These are phyloP conservation scores for Pyrus pyrifolia DNA, from an alignment of 306 rosid genomes.

Conservation along the genomic window DNA sequence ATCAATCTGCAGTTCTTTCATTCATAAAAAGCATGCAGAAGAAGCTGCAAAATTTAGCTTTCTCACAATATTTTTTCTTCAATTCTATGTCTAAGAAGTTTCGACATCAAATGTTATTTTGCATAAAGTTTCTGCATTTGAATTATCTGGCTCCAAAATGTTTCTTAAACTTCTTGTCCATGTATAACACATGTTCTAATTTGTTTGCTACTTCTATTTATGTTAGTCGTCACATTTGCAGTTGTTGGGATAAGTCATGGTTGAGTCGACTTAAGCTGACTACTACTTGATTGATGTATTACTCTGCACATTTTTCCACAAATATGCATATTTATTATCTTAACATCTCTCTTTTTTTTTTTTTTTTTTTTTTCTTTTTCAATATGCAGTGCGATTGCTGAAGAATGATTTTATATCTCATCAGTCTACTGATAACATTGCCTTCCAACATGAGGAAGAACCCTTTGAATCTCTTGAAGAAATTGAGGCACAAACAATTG, in stretches of 20 bases:
- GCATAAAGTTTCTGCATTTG: background rate
- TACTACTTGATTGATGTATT: too few species aligned
- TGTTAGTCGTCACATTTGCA: background rate
- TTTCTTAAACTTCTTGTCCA: background rate
- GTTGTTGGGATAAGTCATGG: background rate
- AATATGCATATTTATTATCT: too few species aligned
- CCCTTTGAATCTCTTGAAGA: slow-evolving; percentile 47
- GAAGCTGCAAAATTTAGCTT: background rate
- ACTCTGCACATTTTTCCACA: too few species aligned
- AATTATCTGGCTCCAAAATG: slow-evolving; percentile 8
- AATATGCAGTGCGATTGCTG: slow-evolving; percentile 54
- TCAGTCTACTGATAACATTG: slow-evolving; percentile 25
- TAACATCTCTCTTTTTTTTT: background rate
- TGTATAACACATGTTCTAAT: background rate
- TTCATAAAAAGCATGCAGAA: background rate
- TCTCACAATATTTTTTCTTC: background rate
- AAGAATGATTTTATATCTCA: slow-evolving; percentile 31
- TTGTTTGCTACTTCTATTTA: background rate
- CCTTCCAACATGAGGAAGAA: slow-evolving; percentile 48
- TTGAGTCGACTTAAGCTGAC: slow-evolving; percentile 1
- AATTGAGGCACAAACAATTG: slow-evolving; percentile 67
- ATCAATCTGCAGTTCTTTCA: background rate
- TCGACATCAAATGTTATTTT: background rate
- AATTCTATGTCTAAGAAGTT: background rate
- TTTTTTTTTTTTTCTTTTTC: background rate